These are phyloP conservation scores for Zopfochytrium polystomum DNA, from an alignment of 371 early-diverging fungal species.

Conservation along the genomic window DNA sequence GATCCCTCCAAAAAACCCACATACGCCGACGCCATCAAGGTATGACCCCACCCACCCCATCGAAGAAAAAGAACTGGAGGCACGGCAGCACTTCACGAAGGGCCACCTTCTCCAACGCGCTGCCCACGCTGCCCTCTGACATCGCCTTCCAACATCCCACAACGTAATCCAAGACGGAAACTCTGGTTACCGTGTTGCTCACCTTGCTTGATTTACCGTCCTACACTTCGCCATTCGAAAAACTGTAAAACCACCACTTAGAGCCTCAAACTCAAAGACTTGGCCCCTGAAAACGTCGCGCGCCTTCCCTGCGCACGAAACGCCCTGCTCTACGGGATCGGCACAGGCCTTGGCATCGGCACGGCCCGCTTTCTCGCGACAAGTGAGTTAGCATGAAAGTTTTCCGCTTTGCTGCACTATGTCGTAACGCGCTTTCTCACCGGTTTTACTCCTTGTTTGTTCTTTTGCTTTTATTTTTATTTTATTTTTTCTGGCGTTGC, in stretches of 20 bases:
- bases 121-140: neutral
- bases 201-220: too few relatives aligned
- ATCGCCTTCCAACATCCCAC: neutral
- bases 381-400: slow-evolving; percentile 4
- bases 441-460: too few relatives aligned
- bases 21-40: neutral
- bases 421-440: neutral
- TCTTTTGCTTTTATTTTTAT: too few relatives aligned
- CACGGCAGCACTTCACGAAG: neutral
- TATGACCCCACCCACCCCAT: neutral
- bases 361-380: slow-evolving; percentile 14
- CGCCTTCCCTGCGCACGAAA: slow-evolving; percentile 19
- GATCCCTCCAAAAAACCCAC: neutral
- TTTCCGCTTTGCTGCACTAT: neutral
- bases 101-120: neutral
- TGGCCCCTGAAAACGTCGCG: slow-evolving; percentile 12
- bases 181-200: too few relatives aligned
- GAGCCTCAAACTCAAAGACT: slow-evolving; percentile 20
- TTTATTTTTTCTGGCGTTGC: neutral
- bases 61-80: too few relatives aligned
- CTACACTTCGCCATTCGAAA: too few relatives aligned
- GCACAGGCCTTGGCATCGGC: slow-evolving; percentile 12
- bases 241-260: neutral
- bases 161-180: too few relatives aligned
- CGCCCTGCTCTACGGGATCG: slow-evolving; percentile 26